Evolutionary conservation across 1,284 basidiomycete genomes (phyloP).

Genomic region (Taiwanofungus camphoratus): DNA sequence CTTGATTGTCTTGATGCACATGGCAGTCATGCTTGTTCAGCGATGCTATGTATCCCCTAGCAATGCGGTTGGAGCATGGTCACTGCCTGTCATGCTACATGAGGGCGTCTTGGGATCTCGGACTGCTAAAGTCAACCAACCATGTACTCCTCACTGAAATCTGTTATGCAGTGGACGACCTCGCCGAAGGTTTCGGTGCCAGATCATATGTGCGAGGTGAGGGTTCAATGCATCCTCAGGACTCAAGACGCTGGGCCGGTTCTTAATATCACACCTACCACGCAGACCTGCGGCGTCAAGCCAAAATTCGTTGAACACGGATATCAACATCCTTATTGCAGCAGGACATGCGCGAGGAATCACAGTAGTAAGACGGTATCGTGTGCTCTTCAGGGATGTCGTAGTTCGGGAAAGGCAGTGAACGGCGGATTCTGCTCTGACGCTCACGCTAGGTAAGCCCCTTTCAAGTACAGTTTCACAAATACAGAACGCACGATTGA

Average conservation of each 20-base stretch:
- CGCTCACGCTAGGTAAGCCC: conserved; percentile 44
- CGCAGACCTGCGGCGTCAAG: conserved; percentile 49
- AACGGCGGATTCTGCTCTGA: conserved; percentile 51
- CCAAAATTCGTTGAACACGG: conserved; percentile 56
- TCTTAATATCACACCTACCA: background rate
- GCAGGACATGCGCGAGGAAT: conserved; percentile 51
- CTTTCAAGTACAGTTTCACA: background rate
- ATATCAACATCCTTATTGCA: conserved; percentile 51
- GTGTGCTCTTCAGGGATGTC: conserved; percentile 44
- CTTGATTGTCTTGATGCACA: too few relatives aligned
- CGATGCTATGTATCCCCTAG: background rate
- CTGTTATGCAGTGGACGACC: conserved; percentile 8
- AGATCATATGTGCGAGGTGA: conserved; percentile 40
- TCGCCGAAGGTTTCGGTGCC: background rate
- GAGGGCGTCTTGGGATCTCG: background rate
- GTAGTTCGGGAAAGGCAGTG: conserved; percentile 39
- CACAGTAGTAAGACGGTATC: conserved; percentile 28
- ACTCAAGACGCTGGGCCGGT: background rate
- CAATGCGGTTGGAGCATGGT: conserved; percentile 7
- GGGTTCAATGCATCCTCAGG: conserved; percentile 2
- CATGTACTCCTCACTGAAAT: conserved; percentile 12
- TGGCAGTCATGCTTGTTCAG: too few relatives aligned
- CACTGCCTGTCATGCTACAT: conserved; percentile 5
- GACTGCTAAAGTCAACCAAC: conserved; percentile 4
- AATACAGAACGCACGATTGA: background rate